Conservation (phyloP, 805 yeast genomes). For the Diddensiella caesifluorescens region DNA sequence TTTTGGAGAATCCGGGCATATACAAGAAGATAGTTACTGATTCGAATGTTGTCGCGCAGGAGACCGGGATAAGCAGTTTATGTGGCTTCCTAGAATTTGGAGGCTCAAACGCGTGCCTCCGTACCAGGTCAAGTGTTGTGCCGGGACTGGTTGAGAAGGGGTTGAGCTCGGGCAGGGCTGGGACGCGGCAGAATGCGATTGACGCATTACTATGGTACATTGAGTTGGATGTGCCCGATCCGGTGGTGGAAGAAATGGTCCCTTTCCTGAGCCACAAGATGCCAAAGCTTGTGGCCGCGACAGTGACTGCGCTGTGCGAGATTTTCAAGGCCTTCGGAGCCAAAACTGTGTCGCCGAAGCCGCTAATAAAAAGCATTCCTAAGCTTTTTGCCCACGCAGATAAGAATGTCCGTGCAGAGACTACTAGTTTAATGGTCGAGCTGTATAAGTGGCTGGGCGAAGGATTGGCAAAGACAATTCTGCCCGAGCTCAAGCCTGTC, state of each 20-base stretch:
- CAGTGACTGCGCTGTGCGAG: conserved; percentile 50
- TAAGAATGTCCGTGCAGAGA: conserved; percentile 74
- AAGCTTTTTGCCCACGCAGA: conserved; percentile 82
- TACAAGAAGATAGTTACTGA: conserved; percentile 63
- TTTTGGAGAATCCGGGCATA: conserved; percentile 47
- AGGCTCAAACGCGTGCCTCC: conserved; percentile 39
- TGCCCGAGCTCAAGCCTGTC: conserved; percentile 77
- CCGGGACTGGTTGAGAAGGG: conserved; percentile 71
- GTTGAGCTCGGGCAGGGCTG: conserved; percentile 64
- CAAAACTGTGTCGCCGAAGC: conserved; percentile 50
- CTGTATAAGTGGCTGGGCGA: conserved; percentile 71
- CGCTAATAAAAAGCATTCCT: conserved; percentile 52
- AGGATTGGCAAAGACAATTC: conserved; percentile 50
- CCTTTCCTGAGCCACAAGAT: conserved; percentile 57
- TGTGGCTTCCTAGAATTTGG: conserved; percentile 52
- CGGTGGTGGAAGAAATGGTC: conserved; percentile 58
- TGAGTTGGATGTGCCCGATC: conserved; percentile 62
- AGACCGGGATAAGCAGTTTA: conserved; percentile 61
- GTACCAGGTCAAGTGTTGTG: conserved; percentile 26
- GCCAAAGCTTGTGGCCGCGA: conserved; percentile 75
- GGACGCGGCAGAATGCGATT: conserved; percentile 60
- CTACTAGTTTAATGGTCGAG: conserved; percentile 62
- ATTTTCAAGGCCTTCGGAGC: conserved; percentile 63
- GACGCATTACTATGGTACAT: conserved; percentile 59
- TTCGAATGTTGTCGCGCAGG: conserved; percentile 87